Evolutionary conservation across 2,329 filamentous ascomycete species (phyloP).

Genomic region (Ascochyta pisi): DNA sequence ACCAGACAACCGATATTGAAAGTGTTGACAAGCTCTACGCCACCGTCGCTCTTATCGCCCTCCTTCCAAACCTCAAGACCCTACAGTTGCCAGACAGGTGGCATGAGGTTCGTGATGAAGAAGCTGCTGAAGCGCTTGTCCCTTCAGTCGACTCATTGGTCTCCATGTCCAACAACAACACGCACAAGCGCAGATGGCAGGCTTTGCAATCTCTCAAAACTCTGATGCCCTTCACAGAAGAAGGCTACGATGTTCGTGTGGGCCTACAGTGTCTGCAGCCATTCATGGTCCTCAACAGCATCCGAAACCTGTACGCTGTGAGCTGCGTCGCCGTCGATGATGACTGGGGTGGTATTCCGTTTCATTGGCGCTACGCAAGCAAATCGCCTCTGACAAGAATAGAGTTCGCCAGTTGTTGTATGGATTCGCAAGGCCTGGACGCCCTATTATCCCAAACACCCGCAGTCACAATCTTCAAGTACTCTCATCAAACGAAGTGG

Average conservation of each 20-base stretch:
- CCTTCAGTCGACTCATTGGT: constrained; percentile 25
- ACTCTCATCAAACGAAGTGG: constrained; percentile 46
- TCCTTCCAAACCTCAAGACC: constrained; percentile 40
- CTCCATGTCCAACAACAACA: constrained; percentile 24
- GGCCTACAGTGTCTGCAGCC: constrained; percentile 39
- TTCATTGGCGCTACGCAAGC: constrained; percentile 35
- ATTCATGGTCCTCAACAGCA: constrained; percentile 33
- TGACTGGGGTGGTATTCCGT: constrained; percentile 37
- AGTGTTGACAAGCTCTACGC: constrained; percentile 29
- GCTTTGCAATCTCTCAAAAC: constrained; percentile 36
- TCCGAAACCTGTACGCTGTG: constrained; percentile 41
- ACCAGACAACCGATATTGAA: constrained; percentile 16
- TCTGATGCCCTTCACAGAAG: constrained; percentile 39
- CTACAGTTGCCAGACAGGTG: constrained; percentile 38
- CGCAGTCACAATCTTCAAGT: constrained; percentile 35
- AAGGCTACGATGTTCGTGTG: constrained; percentile 39
- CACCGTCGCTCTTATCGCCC: constrained; percentile 33
- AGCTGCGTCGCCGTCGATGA: constrained; percentile 43
- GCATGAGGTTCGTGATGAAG: constrained; percentile 31
- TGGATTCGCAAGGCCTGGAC: constrained; percentile 37
- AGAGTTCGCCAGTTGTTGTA: constrained; percentile 43
- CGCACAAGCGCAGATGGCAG: constrained; percentile 5
- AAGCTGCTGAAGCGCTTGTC: constrained; percentile 27
- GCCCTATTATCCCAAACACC: constrained; percentile 36
- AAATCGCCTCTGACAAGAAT: constrained; percentile 36